Conservation (phyloP, 2,329 filamentous ascomycete genomes). For the Ophiostoma sp. region DNA sequence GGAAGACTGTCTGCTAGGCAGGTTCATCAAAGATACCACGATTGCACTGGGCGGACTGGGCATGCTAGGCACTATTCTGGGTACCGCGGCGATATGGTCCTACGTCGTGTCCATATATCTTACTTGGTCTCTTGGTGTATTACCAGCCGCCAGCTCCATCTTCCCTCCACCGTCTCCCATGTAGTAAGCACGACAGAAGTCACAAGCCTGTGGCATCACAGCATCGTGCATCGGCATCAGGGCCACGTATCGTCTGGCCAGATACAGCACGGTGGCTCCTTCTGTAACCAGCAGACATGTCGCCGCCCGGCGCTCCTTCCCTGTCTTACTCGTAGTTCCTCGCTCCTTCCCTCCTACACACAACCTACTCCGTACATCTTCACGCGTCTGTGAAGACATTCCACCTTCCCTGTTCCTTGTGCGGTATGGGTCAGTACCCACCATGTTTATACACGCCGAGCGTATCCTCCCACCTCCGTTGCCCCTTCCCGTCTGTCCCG, state of each 20-base stretch:
- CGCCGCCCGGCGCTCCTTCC: background rate
- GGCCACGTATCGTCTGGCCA: slow-evolving; percentile 8
- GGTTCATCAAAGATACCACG: background rate
- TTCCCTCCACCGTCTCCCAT: no score
- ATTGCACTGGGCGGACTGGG: background rate
- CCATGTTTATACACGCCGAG: background rate
- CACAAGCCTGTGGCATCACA: background rate
- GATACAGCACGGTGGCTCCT: slow-evolving; percentile 10
- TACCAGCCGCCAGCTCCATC: no score
- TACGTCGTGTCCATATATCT: no score
- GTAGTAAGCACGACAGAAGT: background rate
- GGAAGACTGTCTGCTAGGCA: background rate
- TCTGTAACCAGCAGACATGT: slow-evolving; percentile 11
- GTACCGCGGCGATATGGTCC: background rate
- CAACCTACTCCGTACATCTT: no score
- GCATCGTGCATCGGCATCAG: slow-evolving; percentile 11
- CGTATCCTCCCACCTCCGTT: background rate
- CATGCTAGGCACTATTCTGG: background rate
- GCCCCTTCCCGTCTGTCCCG: background rate
- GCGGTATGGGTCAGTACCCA: background rate
- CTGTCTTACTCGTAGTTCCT: background rate
- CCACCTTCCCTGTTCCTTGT: background rate
- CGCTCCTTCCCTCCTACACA: background rate
- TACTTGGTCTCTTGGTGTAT: no score
- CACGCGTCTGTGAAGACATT: no score